Conservation (phyloP, 495 filamentous ascomycete species). For the Trichoderma asperelloides region DNA sequence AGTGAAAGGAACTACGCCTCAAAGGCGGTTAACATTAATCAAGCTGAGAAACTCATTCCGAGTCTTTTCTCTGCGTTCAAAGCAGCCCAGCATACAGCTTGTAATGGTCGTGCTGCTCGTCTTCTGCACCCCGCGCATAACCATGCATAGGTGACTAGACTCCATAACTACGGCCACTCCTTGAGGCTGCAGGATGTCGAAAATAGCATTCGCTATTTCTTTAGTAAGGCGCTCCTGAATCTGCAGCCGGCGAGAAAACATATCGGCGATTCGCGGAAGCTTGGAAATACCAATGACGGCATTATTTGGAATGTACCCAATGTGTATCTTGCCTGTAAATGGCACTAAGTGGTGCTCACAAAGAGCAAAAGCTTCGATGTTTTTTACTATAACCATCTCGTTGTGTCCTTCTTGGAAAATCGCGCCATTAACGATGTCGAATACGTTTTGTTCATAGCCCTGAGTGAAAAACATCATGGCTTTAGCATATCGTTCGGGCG, state of each 20-base stretch:
- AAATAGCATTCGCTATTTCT: conserved; percentile 89
- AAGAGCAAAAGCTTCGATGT: conserved; percentile 91
- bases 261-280: conserved; percentile 87
- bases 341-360: conserved; percentile 98
- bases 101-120: conserved; percentile 79
- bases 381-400: conserved; percentile 94
- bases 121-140: conserved; percentile 91
- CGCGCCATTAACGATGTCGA: conserved; percentile 86
- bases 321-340: conserved; percentile 98
- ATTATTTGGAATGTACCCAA: conserved; percentile 85
- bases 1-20: background rate
- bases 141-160: conserved; percentile 96
- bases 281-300: conserved; percentile 92
- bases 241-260: conserved; percentile 90
- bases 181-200: conserved; percentile 85
- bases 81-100: conserved; percentile 91
- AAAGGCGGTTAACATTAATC: conserved; percentile 45
- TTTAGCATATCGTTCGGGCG: conserved; percentile 86
- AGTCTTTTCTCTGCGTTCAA: conserved; percentile 86
- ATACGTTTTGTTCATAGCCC: conserved; percentile 92
- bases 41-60: conserved; percentile 89
- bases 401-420: conserved; percentile 97
- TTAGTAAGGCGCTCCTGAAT: conserved; percentile 94
- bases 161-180: conserved; percentile 98
- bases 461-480: conserved; percentile 99